Conservation (phyloP, 2,329 filamentous ascomycete genomes). For the Ilyonectria destructans region DNA sequence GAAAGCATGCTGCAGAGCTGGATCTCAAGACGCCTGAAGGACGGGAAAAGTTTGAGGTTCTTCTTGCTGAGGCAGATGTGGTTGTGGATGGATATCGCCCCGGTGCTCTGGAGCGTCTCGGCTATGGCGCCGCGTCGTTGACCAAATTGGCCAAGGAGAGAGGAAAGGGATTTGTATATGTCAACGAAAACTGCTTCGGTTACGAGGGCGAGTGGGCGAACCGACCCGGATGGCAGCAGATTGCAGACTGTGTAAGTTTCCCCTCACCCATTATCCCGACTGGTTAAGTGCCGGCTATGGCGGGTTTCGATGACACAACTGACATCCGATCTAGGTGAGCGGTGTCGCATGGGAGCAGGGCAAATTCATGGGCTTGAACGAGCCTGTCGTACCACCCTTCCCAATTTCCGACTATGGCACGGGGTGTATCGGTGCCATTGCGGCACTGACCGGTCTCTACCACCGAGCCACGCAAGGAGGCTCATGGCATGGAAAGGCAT, state of each 20-base stretch:
- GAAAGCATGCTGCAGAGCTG: conserved; percentile 77
- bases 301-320: neutral
- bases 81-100: conserved; percentile 80
- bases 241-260: conserved; percentile 72
- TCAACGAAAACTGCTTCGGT: conserved; percentile 82
- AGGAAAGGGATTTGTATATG: conserved; percentile 77
- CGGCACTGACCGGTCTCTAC: conserved; percentile 76
- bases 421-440: conserved; percentile 80
- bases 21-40: conserved; percentile 73
- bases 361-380: conserved; percentile 72
- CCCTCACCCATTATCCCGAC: neutral
- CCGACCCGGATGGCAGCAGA: conserved; percentile 81
- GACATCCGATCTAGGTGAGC: conserved; percentile 58
- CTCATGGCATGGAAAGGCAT: conserved; percentile 77
- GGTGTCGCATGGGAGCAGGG: conserved; percentile 76
- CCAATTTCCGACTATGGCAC: conserved; percentile 79
- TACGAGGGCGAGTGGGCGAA: conserved; percentile 72
- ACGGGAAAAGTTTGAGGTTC: conserved; percentile 69
- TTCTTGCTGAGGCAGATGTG: conserved; percentile 76
- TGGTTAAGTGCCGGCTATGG: neutral
- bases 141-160: conserved; percentile 67
- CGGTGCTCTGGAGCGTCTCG: conserved; percentile 74
- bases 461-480: conserved; percentile 75
- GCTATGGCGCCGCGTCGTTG: conserved; percentile 73
- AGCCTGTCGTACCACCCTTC: conserved; percentile 78